Percentiles rank a stretch among this genome's conserved stretches.
Conservation (phyloP, 2,329 filamentous ascomycete genomes). For the Pseudogymnoascus sp. region DNA sequence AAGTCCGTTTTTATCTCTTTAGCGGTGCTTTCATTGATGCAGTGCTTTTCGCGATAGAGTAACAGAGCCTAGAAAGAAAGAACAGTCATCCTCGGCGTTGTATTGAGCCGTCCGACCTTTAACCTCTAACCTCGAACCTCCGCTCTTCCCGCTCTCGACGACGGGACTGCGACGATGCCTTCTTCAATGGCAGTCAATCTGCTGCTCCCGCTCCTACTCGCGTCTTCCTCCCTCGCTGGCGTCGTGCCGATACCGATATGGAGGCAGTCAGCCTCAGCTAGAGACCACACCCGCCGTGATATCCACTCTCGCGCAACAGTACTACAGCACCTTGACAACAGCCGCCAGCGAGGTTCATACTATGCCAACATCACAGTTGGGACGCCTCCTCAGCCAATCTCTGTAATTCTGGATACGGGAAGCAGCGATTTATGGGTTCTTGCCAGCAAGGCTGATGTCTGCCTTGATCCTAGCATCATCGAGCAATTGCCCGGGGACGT, state of each 20-base stretch:
- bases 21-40: background rate
- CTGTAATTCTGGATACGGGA: conserved; percentile 49
- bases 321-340: conserved; percentile 31
- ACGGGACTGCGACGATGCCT: background rate
- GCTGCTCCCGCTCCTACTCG: background rate
- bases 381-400: conserved; percentile 44
- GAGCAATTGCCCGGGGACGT: conserved; percentile 22
- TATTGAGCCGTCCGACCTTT: background rate
- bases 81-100: background rate
- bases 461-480: conserved; percentile 25
- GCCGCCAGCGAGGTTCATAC: conserved; percentile 46
- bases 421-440: conserved; percentile 50
- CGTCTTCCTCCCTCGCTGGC: background rate
- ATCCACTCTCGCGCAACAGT: background rate
- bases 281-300: background rate
- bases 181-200: background rate
- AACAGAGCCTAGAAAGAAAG: background rate
- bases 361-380: conserved; percentile 46
- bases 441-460: conserved; percentile 3
- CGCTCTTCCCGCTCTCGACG: background rate
- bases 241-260: background rate
- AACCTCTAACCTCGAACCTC: background rate
- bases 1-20: background rate
- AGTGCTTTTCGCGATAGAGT: background rate
- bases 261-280: background rate